Evolutionary conservation across 164 flowering plant species (phyloP).

Genomic region (Berberis thunbergii): DNA sequence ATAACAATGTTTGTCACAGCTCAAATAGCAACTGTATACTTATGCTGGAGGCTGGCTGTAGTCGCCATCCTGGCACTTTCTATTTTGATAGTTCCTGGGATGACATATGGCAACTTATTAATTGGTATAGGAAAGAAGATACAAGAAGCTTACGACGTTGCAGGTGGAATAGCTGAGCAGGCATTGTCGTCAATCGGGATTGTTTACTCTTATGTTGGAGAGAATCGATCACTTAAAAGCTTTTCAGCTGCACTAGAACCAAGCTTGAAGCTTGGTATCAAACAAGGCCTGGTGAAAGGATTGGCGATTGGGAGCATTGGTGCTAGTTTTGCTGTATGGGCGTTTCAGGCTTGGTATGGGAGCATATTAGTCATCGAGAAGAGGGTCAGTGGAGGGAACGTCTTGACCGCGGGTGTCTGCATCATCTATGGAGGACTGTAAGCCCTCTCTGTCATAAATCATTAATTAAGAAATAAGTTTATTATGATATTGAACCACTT

Average conservation of each 20-base stretch:
- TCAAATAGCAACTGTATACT: slow-evolving; percentile 11
- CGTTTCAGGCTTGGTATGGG: slow-evolving; percentile 43
- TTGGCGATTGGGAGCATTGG: slow-evolving; percentile 48
- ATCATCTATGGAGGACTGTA: slow-evolving; percentile 43
- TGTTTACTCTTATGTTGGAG: slow-evolving; percentile 44
- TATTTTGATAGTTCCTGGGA: slow-evolving; percentile 23
- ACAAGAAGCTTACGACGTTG: slow-evolving; percentile 30
- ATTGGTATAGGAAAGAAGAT: slow-evolving; percentile 18
- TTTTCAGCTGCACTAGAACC: slow-evolving; percentile 28
- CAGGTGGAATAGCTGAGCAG: slow-evolving; percentile 48
- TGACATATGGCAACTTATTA: slow-evolving; percentile 27
- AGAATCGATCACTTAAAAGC: slow-evolving; percentile 23
- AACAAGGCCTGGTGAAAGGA: slow-evolving; percentile 44
- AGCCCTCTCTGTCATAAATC: slow-evolving; percentile 5
- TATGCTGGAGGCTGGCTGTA: slow-evolving; percentile 18
- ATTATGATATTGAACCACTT: no score
- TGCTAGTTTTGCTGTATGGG: slow-evolving; percentile 38
- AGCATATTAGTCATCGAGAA: slow-evolving; percentile 30
- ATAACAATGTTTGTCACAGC: slow-evolving; percentile 11
- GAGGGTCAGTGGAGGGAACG: slow-evolving; percentile 37
- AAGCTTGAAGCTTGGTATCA: slow-evolving; percentile 31
- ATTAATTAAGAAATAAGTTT: no score
- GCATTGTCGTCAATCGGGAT: slow-evolving; percentile 46
- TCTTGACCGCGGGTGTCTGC: slow-evolving; percentile 30
- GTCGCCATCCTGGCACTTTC: slow-evolving; percentile 11